These are phyloP conservation scores for Durio zibethinus DNA, from an alignment of 345 rosid genomes.

Conservation along the genomic window DNA sequence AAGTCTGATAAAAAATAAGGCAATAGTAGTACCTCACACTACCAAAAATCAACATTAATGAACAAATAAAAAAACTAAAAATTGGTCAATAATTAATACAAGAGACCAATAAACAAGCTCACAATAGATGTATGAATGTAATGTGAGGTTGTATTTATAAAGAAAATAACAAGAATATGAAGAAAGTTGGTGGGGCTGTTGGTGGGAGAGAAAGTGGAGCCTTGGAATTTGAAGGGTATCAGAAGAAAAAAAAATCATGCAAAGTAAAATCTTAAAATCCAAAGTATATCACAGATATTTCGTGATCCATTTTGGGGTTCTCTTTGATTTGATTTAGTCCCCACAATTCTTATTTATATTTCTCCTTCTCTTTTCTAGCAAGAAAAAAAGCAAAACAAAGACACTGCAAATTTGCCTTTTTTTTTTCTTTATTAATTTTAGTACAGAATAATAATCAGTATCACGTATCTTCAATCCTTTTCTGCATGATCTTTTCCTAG, in stretches of 20 bases:
- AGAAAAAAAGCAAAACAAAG: no score
- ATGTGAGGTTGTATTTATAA: conserved; percentile 21
- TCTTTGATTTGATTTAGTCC: conserved; percentile 42
- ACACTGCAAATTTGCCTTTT: neutral
- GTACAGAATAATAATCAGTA: neutral
- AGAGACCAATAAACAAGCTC: conserved; percentile 20
- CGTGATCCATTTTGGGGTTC: conserved; percentile 52
- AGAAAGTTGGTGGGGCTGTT: conserved; percentile 27
- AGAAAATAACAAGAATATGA: conserved; percentile 26
- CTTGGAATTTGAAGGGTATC: neutral
- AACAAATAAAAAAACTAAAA: neutral
- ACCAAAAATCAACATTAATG: neutral
- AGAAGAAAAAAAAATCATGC: conserved; percentile 7
- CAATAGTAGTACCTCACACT: neutral
- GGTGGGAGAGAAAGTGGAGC: neutral
- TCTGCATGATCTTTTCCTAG: neutral
- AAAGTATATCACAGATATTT: conserved; percentile 56
- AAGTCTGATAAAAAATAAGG: neutral
- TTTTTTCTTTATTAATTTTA: neutral
- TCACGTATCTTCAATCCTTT: neutral
- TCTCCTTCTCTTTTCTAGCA: neutral
- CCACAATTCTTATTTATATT: neutral
- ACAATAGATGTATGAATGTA: conserved; percentile 36
- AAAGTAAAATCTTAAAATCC: conserved; percentile 20
- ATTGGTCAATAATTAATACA: neutral